Evolutionary conservation across 768 basidiomycete genomes (phyloP), one percentile per base, ranked within the genome.

Genomic region (Psilocybe subaeruginosa): DNA sequence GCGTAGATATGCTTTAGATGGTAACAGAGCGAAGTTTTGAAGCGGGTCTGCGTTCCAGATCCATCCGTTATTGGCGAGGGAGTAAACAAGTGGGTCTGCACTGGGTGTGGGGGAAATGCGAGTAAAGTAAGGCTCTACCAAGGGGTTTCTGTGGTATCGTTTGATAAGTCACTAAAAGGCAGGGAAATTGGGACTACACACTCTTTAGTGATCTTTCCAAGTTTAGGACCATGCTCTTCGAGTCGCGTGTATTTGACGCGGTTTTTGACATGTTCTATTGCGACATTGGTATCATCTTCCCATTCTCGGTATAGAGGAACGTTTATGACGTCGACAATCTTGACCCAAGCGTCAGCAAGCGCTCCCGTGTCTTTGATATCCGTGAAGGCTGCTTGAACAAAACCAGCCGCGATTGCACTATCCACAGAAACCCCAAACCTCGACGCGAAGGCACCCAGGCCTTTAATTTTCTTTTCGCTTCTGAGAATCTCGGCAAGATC

Each of bases 1-100:
- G 23, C 95, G 90, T 48, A 98, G 82, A 75, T 99, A 99, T 0
- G 95, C 92, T 73, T 96, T 97, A 23, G 97, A 99, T 0, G 91
- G 91, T 29, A 86, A 84, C 12, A 92, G 84, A 7, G 97, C 97
- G 76, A 99, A 99, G 77, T 98, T 98, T 64, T 88, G 82, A 14
- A 99, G 83, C 0, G 97, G 97, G 70, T 99, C 89, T 2, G 97
- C 96, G 64, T 90, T 78, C 97, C 97, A 99, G 65, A 99, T 95
- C 97, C 97, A 99, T 2, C 97, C 97, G 71, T 99, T 99, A 75
- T 99, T 98, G 4, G 97, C 97, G 30, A 99, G 78, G 2, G 92
- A 89, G 70, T 95, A 91, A 12, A 83, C 78, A 31, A 78, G 69
- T n/a, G 80, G 82, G 55, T 85, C 81, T 12, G 78, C 73, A 37